A percentile compares a stretch with the other conserved stretches of the same genome.
Conservation (phyloP, 148 eudicot species). For the Camellia sinensis region DNA sequence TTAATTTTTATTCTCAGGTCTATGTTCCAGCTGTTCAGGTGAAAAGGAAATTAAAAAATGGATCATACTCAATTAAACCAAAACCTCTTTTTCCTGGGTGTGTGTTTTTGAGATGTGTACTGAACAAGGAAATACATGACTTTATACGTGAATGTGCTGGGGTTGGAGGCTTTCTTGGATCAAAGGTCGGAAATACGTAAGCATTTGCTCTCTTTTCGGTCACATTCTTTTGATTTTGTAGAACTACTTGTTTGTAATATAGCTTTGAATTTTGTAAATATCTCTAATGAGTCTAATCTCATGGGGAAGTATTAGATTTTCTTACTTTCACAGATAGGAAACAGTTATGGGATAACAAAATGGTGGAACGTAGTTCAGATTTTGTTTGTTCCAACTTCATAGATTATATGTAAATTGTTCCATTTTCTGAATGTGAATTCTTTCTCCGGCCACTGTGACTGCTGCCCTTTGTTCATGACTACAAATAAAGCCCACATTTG, state of each 20-base stretch:
- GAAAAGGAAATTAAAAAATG: constrained; percentile 78
- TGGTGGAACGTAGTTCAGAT: not conserved
- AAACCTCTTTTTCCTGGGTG: constrained; percentile 77
- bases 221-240: constrained; percentile 1
- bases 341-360: not conserved
- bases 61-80: constrained; percentile 66
- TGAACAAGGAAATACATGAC: constrained; percentile 86
- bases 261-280: not conserved
- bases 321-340: not conserved
- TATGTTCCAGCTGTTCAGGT: constrained; percentile 64
- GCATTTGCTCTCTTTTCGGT: constrained; percentile 27
- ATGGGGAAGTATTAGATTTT: not conserved
- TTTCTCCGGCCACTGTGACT: not conserved
- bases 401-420: not conserved
- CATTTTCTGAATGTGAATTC: not conserved
- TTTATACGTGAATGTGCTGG: constrained; percentile 71
- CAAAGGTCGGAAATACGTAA: constrained; percentile 90
- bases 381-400: not conserved
- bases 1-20: constrained; percentile 53
- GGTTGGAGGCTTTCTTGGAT: constrained; percentile 80
- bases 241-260: not conserved
- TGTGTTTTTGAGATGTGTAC: constrained; percentile 69
- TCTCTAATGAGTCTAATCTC: not conserved
- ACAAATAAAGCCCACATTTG: not conserved
- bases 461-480: not conserved